Evolutionary conservation across 75 land plant genomes (phyloP).

Genomic region (Isoetes taiwanensis): DNA sequence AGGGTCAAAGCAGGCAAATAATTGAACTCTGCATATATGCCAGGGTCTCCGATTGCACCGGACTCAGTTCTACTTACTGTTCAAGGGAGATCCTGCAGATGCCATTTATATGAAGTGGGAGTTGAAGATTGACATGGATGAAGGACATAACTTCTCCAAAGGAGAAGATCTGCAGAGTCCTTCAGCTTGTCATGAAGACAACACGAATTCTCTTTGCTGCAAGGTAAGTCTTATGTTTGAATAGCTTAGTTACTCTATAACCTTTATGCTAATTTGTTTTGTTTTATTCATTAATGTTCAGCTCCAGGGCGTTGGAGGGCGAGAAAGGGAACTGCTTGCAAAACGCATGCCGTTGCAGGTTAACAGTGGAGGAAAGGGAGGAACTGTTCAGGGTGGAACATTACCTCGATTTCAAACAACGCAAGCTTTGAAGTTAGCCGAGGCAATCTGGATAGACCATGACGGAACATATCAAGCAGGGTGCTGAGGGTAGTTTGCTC

Average conservation of each 20-base stretch:
- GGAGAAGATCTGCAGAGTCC: not conserved
- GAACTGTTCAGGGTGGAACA: slow-evolving; percentile 45
- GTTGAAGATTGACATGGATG: slow-evolving; percentile 48
- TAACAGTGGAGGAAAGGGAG: slow-evolving; percentile 38
- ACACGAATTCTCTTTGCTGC: slow-evolving; percentile 16
- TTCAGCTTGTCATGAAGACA: slow-evolving; percentile 11
- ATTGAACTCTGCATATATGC: slow-evolving; percentile 4
- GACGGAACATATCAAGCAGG: slow-evolving; percentile 41
- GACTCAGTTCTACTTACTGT: slow-evolving; percentile 58
- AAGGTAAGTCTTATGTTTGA: slow-evolving; percentile 21
- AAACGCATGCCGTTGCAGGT: slow-evolving; percentile 38
- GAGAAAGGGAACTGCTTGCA: slow-evolving; percentile 51
- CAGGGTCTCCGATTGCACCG: slow-evolving; percentile 26
- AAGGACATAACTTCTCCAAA: slow-evolving; percentile 22
- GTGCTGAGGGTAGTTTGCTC: slow-evolving; percentile 53
- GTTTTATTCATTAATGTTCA: not conserved
- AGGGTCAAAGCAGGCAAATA: not conserved
- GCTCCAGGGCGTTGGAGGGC: slow-evolving; percentile 26
- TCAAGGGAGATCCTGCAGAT: slow-evolving; percentile 65
- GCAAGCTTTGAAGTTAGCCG: slow-evolving; percentile 40
- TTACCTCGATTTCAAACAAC: slow-evolving; percentile 39
- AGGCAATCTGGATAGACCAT: slow-evolving; percentile 39
- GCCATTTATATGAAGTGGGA: slow-evolving; percentile 75
- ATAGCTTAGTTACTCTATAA: not conserved
- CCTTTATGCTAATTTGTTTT: not conserved